phyloP scores from a whole-genome alignment of 768 basidiomycete genomes.

The Trametes punicea region DNA sequence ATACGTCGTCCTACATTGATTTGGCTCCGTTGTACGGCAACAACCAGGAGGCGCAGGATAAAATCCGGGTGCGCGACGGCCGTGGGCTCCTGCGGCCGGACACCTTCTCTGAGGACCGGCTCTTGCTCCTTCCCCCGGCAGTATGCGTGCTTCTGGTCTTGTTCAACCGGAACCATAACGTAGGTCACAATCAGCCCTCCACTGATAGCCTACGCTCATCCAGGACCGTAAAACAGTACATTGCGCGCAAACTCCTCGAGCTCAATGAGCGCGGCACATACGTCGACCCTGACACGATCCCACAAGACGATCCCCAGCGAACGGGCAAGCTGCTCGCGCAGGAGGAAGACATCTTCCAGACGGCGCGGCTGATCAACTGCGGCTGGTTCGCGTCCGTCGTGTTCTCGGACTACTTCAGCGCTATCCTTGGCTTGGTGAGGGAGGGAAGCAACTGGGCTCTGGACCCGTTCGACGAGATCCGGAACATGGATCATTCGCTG shows the following conservation, averaged over 20 bases:
- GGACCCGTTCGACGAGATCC: constrained; percentile 76
- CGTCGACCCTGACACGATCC: constrained; percentile 48
- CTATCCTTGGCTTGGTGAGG: constrained; percentile 75
- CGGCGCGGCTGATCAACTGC: constrained; percentile 71
- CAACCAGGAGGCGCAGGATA: constrained; percentile 55
- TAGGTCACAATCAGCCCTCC: constrained; percentile 34
- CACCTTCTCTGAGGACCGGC: constrained; percentile 73
- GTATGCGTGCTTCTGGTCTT: constrained; percentile 72
- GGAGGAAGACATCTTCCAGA: constrained; percentile 73
- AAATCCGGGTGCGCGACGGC: constrained; percentile 56
- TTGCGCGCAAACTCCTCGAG: constrained; percentile 70
- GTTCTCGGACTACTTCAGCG: constrained; percentile 82
- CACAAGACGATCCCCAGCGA: constrained; percentile 23
- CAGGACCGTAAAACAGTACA: no score
- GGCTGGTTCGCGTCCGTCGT: constrained; percentile 77
- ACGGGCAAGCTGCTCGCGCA: constrained; percentile 33
- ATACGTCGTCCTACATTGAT: constrained; percentile 86
- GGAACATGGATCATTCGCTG: constrained; percentile 54
- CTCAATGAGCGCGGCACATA: constrained; percentile 76
- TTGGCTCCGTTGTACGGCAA: constrained; percentile 81
- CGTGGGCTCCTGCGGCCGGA: constrained; percentile 67
- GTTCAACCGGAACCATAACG: constrained; percentile 91
- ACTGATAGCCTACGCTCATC: not conserved
- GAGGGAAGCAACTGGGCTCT: constrained; percentile 76
- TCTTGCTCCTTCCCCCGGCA: constrained; percentile 76